Evolutionary conservation across 768 basidiomycete species (phyloP).

Genomic region (Boletus tylopilopsis): DNA sequence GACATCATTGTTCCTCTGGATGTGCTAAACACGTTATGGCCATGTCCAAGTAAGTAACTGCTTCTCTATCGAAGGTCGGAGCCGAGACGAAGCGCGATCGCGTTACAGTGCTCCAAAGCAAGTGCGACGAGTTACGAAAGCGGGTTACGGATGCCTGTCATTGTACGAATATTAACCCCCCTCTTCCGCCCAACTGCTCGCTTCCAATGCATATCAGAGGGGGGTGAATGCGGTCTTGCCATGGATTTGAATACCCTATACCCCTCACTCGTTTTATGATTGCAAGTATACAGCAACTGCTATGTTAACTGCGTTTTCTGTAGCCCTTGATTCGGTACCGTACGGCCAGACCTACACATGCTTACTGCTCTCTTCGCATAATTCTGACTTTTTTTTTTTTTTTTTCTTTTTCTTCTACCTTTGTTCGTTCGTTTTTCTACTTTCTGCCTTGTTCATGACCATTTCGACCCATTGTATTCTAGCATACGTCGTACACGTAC

Average conservation of each 20-base stretch:
- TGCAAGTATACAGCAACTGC: conserved; percentile 26
- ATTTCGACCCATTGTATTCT: conserved; percentile 11
- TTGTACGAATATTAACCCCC: conserved; percentile 38
- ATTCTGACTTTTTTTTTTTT: conserved; percentile 14
- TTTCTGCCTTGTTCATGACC: neutral
- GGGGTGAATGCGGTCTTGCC: conserved; percentile 16
- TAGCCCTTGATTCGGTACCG: conserved; percentile 29
- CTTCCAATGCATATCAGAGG: conserved; percentile 34
- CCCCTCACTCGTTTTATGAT: conserved; percentile 24
- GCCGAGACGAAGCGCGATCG: conserved; percentile 8
- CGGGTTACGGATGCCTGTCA: conserved; percentile 48
- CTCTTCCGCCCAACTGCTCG: conserved; percentile 37
- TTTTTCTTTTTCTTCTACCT: no score
- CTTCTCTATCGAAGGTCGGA: conserved; percentile 4
- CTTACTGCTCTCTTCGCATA: conserved; percentile 11
- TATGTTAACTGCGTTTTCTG: conserved; percentile 28
- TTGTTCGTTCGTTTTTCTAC: conserved; percentile 10
- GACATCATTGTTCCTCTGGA: conserved; percentile 61
- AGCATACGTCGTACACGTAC: conserved; percentile 11
- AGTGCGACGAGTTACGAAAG: conserved; percentile 47
- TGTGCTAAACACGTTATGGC: conserved; percentile 68
- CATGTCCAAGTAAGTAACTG: conserved; percentile 42
- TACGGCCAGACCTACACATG: conserved; percentile 16
- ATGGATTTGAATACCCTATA: conserved; percentile 17
- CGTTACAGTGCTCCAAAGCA: conserved; percentile 42